Base-by-base conservation (phyloP, 371 early-diverging fungal genomes). In the Gilbertella persicaria region DNA sequence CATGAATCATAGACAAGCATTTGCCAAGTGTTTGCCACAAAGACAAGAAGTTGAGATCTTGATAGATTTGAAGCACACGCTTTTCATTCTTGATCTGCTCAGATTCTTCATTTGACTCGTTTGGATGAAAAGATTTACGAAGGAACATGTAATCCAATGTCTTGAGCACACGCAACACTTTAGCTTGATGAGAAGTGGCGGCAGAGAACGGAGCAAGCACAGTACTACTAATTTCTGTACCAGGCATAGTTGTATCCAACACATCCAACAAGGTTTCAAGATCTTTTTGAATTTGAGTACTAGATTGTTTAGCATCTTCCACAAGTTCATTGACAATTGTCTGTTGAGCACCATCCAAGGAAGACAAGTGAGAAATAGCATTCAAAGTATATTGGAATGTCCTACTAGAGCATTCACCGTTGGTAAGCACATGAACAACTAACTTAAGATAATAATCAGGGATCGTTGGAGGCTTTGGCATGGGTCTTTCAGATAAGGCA, bases 371-470 rank as follows among this genome's bases (percentile, higher is more conserved):
- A 51, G 96, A 96, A 29, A 98, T 89, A 14, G 93, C 89, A 28
- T 87, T 80, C 13, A 97, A 71, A 0, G 94, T 93, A 66, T 86
- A 90, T 70, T 94, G 94, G 87, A 97, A 97, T 0, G 96, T 96
- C 54, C 89, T 91, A 61, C 88, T 90, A 8, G 96, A 89, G 63
- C 96, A 95, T 62, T 94, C 95, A 14, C 93, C 96, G 1, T 86
- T 84, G 3, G 92, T 91, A 26, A 98, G 78, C 0, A 95, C 92
- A 53, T 93, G 89, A 7, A 96, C 92, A 20, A 97, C 84, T 5
- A 86, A 67, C 23, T 87, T 84, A n/a, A 95, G 69, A 43, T 84
- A 88, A 41, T 84, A 75, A 5, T 84, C 84, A 10, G 90, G 90
- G 37, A 89, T 90, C 1, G 70, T 78, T 12, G 91, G 91, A 13